Percentiles rank a stretch among this genome's conserved stretches.
Conservation (phyloP, 164 flowering plant species). For the Protea cynaroides region DNA sequence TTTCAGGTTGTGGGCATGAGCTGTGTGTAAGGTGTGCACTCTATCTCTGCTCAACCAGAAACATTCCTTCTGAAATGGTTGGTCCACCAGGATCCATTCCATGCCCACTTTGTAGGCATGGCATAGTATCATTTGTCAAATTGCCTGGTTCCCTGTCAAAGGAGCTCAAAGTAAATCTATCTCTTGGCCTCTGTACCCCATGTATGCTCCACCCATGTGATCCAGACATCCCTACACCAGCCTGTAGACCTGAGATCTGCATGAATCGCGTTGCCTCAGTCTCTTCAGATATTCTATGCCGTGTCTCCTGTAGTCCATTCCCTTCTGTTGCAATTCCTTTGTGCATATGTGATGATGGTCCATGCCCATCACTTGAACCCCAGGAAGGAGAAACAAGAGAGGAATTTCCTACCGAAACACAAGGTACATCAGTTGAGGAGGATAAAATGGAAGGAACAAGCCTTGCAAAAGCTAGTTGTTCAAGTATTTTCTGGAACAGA, state of each 20-base stretch:
- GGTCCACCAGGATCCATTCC: constrained; percentile 86
- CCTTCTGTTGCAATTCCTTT: constrained; percentile 73
- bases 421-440: constrained; percentile 34
- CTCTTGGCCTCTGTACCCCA: constrained; percentile 84
- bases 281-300: constrained; percentile 77
- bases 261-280: constrained; percentile 79
- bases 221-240: constrained; percentile 34
- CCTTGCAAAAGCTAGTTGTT: constrained; percentile 68
- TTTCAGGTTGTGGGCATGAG: constrained; percentile 83
- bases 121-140: constrained; percentile 59
- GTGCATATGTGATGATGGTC: constrained; percentile 71
- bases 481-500: constrained; percentile 88
- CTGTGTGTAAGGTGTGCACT: constrained; percentile 87
- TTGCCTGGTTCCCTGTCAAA: constrained; percentile 55
- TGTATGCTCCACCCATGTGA: constrained; percentile 81
- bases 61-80: constrained; percentile 44
- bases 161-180: constrained; percentile 47
- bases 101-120: constrained; percentile 87
- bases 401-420: constrained; percentile 45
- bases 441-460: constrained; percentile 60
- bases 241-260: constrained; percentile 46
- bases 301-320: constrained; percentile 87
- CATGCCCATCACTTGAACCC: constrained; percentile 65
- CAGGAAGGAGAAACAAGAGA: constrained; percentile 42
- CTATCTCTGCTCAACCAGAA: constrained; percentile 83